These are phyloP conservation scores for Myriosclerotinia curreyana DNA, from an alignment of 2,329 filamentous ascomycete genomes.

Conservation along the genomic window DNA sequence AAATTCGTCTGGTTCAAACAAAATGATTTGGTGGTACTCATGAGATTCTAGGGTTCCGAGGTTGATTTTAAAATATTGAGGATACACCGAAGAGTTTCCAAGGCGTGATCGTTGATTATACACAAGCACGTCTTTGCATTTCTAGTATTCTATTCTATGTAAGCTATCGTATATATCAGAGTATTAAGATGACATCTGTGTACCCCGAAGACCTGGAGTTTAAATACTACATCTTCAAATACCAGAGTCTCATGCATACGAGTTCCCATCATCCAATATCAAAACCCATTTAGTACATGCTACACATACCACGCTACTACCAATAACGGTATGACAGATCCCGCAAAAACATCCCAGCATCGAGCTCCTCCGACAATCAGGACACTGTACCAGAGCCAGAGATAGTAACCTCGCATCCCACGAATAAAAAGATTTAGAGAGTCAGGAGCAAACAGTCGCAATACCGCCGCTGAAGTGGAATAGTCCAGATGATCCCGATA, in stretches of 20 bases:
- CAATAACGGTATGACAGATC: background rate
- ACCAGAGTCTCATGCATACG: background rate
- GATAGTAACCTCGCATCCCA: background rate
- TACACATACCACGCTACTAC: background rate
- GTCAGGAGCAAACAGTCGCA: background rate
- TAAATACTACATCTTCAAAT: background rate
- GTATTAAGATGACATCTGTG: background rate
- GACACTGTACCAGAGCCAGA: background rate
- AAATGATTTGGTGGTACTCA: background rate
- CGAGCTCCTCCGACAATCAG: background rate
- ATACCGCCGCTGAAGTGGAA: constrained; percentile 12
- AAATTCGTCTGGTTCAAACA: background rate
- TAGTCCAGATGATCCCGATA: constrained; percentile 24
- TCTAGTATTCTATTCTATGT: background rate
- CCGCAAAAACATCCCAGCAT: background rate
- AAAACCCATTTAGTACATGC: background rate
- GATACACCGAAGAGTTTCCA: background rate
- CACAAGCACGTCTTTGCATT: background rate
- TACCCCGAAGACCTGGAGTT: background rate
- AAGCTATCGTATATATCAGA: background rate
- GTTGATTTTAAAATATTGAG: background rate
- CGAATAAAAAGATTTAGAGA: constrained; percentile 1
- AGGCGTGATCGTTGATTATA: background rate
- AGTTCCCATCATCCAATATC: background rate
- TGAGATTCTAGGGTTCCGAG: background rate